These are phyloP conservation scores for Cocos nucifera DNA, from an alignment of 176 grass and related monocot genomes.

Conservation along the genomic window DNA sequence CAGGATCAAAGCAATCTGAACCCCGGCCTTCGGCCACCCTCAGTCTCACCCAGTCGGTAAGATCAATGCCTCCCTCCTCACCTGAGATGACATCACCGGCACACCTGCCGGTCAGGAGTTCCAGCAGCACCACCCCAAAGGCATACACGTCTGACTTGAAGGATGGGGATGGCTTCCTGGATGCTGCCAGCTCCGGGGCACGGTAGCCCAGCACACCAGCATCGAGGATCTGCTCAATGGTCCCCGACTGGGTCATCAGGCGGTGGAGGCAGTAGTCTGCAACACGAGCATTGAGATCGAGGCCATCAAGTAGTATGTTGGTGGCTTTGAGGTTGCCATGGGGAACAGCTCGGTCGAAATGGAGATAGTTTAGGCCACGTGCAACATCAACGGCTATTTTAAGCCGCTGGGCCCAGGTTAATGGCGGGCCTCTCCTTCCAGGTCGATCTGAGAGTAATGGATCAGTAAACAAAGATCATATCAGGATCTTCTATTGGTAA, in stretches of 20 bases:
- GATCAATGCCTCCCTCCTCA: conserved; percentile 50
- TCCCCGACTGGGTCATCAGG: conserved; percentile 74
- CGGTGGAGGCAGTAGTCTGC: conserved; percentile 90
- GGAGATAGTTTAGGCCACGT: conserved; percentile 94
- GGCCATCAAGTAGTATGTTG: conserved; percentile 79
- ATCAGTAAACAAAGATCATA: background rate
- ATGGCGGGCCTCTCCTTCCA: conserved; percentile 65
- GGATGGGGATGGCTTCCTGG: conserved; percentile 77
- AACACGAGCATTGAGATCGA: conserved; percentile 79
- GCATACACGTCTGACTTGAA: conserved; percentile 88
- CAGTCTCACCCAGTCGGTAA: conserved; percentile 72
- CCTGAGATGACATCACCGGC: conserved; percentile 61
- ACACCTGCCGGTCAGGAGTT: conserved; percentile 64
- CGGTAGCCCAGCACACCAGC: conserved; percentile 80
- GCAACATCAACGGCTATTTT: conserved; percentile 79
- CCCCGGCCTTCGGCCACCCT: conserved; percentile 63
- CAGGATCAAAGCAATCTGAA: conserved; percentile 63
- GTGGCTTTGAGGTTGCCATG: conserved; percentile 95
- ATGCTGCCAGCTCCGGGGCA: conserved; percentile 63
- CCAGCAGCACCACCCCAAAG: conserved; percentile 75
- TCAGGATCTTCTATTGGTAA: no score
- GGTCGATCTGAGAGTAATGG: conserved; percentile 57
- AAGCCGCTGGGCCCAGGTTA: conserved; percentile 84
- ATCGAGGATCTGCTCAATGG: conserved; percentile 63
- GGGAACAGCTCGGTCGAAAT: conserved; percentile 86